Conservation (phyloP, 148 eudicot genomes). For the Nepenthes mirabilis region DNA sequence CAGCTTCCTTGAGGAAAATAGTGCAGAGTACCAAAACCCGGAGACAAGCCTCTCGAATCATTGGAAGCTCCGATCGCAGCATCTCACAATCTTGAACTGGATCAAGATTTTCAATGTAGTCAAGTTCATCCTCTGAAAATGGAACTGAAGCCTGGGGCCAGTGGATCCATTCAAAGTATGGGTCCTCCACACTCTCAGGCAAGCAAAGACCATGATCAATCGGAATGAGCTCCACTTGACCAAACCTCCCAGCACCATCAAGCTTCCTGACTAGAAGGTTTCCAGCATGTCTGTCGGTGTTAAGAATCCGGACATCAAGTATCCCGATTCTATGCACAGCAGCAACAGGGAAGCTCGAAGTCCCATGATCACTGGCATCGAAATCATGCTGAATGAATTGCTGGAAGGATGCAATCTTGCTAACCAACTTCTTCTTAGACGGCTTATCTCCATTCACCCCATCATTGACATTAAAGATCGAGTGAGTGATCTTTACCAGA, state of each 20-base stretch:
- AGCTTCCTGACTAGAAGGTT: slow-evolving; percentile 27
- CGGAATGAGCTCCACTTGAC: slow-evolving; percentile 25
- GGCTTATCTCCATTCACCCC: slow-evolving; percentile 16
- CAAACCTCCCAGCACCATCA: slow-evolving; percentile 17
- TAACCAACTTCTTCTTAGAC: slow-evolving; percentile 11
- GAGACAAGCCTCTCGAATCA: slow-evolving; percentile 34
- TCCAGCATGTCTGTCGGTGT: slow-evolving; percentile 34
- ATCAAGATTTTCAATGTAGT: slow-evolving; percentile 20
- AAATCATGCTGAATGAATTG: slow-evolving; percentile 26
- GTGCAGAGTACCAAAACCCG: slow-evolving; percentile 23
- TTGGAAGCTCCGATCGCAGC: slow-evolving; percentile 26
- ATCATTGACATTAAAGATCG: slow-evolving; percentile 23
- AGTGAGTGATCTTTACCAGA: slow-evolving; percentile 27
- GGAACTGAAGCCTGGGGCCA: slow-evolving; percentile 40
- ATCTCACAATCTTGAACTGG: slow-evolving; percentile 22
- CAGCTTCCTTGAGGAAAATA: slow-evolving; percentile 26
- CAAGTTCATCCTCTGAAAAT: slow-evolving; percentile 31
- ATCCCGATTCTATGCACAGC: slow-evolving; percentile 35
- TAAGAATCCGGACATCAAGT: slow-evolving; percentile 22
- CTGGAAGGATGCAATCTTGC: slow-evolving; percentile 30
- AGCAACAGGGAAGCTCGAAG: slow-evolving; percentile 29
- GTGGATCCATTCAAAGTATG: slow-evolving; percentile 36
- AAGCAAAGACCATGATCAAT: slow-evolving; percentile 38
- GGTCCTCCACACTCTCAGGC: slow-evolving; percentile 31
- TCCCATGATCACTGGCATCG: slow-evolving; percentile 40